Percentiles rank a stretch among this genome's conserved stretches.
phyloP scores from a whole-genome alignment of 2,329 filamentous ascomycete genomes.

The Acephala macrosclerotiorum region DNA sequence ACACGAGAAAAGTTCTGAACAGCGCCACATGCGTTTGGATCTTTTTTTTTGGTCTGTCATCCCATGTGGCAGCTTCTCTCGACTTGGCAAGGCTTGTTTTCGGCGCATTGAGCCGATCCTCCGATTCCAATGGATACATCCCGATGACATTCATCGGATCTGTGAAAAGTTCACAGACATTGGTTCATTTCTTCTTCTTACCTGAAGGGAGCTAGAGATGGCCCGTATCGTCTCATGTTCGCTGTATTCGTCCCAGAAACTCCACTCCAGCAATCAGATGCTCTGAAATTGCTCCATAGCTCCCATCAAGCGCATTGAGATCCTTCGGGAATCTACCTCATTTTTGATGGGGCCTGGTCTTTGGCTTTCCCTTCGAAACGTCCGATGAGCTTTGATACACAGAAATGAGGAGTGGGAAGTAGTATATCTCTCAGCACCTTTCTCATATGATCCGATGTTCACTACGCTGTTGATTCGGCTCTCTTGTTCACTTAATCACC shows the following conservation, averaged over 20 bases:
- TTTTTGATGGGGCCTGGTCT: not conserved
- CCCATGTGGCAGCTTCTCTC: not conserved
- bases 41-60: not conserved
- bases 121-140: not conserved
- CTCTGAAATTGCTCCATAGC: not conserved
- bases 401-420: not conserved
- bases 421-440: not conserved
- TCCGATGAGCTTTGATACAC: not conserved
- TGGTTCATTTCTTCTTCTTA: not conserved
- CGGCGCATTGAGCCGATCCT: not conserved
- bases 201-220: not conserved
- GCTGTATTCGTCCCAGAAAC: not conserved
- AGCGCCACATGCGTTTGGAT: not conserved
- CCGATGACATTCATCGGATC: slow-evolving; percentile 1
- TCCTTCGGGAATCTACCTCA: not conserved
- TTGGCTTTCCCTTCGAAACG: not conserved
- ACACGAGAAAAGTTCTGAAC: not conserved
- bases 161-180: not conserved
- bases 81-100: slow-evolving; percentile 6
- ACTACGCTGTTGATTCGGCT: not conserved
- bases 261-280: not conserved
- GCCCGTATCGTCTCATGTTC: not conserved
- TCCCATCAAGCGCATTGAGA: not conserved
- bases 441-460: not conserved
- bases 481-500: not conserved